Percentiles rank a stretch among this genome's conserved stretches.
These are phyloP conservation scores for Baorangia bicolor DNA, from an alignment of 768 basidiomycete species.

Conservation along the genomic window DNA sequence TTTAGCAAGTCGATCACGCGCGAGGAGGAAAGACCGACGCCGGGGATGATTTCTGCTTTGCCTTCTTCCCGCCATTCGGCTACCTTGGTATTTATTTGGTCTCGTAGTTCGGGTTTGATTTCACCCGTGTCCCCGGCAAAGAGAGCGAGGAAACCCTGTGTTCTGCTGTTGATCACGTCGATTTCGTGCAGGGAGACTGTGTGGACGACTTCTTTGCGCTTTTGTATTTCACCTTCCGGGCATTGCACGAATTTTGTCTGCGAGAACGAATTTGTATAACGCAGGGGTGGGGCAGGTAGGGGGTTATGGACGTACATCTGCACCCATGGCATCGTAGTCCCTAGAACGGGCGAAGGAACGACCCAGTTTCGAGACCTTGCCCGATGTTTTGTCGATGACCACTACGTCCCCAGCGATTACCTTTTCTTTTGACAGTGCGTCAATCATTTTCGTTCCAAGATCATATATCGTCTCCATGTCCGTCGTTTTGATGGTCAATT, in stretches of 20 bases:
- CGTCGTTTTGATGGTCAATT: constrained; percentile 95
- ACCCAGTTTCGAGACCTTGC: constrained; percentile 94
- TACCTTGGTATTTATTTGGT: constrained; percentile 96
- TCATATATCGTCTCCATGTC: constrained; percentile 99
- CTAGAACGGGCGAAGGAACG: constrained; percentile 95
- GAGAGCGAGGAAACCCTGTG: constrained; percentile 96
- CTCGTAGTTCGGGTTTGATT: constrained; percentile 94
- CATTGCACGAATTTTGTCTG: constrained; percentile 98
- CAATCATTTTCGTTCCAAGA: constrained; percentile 98
- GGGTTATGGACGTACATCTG: constrained; percentile 67
- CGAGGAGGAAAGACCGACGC: constrained; percentile 52
- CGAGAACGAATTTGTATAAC: constrained; percentile 2
- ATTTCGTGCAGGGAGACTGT: constrained; percentile 98
- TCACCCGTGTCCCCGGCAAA: constrained; percentile 97
- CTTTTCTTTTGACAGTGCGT: constrained; percentile 95
- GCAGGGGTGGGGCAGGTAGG: background rate
- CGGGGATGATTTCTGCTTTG: constrained; percentile 96
- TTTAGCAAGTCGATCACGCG: background rate
- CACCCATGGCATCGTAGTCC: constrained; percentile 99
- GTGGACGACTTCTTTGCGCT: constrained; percentile 95
- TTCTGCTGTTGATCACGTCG: constrained; percentile 98
- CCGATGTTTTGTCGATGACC: constrained; percentile 95
- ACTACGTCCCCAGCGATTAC: constrained; percentile 94
- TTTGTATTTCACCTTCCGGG: constrained; percentile 97
- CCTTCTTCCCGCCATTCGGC: constrained; percentile 98